Base-by-base conservation (phyloP, 2,329 filamentous ascomycete species). In the Stenocarpella maydis region DNA sequence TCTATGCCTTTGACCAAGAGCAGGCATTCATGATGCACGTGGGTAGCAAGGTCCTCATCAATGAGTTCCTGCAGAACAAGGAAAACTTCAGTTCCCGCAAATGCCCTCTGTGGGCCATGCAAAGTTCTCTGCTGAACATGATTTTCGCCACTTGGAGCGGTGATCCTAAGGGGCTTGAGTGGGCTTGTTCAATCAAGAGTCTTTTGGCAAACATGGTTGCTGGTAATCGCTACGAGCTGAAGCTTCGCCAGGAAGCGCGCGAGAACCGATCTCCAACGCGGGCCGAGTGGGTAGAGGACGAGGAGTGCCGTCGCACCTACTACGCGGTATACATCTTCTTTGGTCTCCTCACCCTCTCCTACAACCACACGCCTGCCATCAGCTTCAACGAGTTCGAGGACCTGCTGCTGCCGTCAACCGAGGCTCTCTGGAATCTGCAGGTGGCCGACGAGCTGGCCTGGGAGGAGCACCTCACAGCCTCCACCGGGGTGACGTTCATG, bases 301-400 rank as follows among this genome's bases (percentile, higher is more conserved):
- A 99, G 81, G 94, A 95, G 63, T 98, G 96, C 80, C 90, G 95
- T 70, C 93, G 96, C 71, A 98, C 96, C 1, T 99, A 98, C 83
- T 99, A 97, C 76, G 95, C 96, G 1, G 96, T 98, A 71, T 99
- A 98, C 84, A 97, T 98, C 80, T 98, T 98, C 88, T 98, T 98
- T 77, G 96, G 96, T 68, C 87, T 98, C 76, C 83, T 98, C 75
- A 98, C 96, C 0, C 81, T 99, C 80, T 97, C 95, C 0, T 99
- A 97, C 87, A 98, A 98, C 79, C 96, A 98, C 82, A 98, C 95
- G 1, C 96, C 96, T 15, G 95, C 95, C 39, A 98, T 99, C 84
- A 95, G 93, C 81, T 98, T 98, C 85, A 97, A 98, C 79, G 96
- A 98, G 80, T 97, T 99, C 73, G 96, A 98, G 78, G 93, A 95